Base-by-base conservation (phyloP, 2,329 filamentous ascomycete genomes). In the Ophiostoma sp. region DNA sequence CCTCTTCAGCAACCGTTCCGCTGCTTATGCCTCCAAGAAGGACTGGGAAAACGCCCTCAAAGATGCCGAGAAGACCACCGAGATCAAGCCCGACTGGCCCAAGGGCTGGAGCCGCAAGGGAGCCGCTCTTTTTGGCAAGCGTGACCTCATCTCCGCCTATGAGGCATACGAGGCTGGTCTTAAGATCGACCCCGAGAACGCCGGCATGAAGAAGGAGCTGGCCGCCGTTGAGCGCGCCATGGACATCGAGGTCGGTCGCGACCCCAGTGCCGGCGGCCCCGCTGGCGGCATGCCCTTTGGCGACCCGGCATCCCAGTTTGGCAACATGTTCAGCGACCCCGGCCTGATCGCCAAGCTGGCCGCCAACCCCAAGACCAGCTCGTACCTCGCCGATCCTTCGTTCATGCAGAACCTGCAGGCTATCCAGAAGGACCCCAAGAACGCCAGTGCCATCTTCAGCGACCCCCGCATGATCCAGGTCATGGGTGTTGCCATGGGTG, bases 91-190 rank as follows among this genome's bases (percentile, higher is more conserved):
- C 15, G 95, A 98, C 84, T 99, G 95, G 95, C 89, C 93, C 72
- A 98, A 98, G 83, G 95, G 95, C 74, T 97, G 93, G 90, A 90
- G 91, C 71, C 89, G 95, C 72, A 97, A 97, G 80, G 95, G 94
- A 74, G 90, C 93, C 73, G 95, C 95, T 70, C 85, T 94, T 44
- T 95, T 97, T 79, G 95, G 95, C 65, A 83, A 89, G 72, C 92
- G 94, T 68, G 93, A 99, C 78, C 85, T 98, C 31, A 83, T 95
- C 67, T 91, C 88, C 67, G 93, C 95, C 44, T 87, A 90, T 73
- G 93, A 97, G 76, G 93, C 96, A 31, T 99, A 96, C 79, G 91
- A 97, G 77, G 87, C 96, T 79, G 95, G 94, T n/a, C 84, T 97
- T 75, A 96, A 97, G 84, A 85, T 94, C 70, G 95, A 99, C 78